phyloP scores from a whole-genome alignment of 1,284 basidiomycete genomes.

The Ganoderma lucidum region DNA sequence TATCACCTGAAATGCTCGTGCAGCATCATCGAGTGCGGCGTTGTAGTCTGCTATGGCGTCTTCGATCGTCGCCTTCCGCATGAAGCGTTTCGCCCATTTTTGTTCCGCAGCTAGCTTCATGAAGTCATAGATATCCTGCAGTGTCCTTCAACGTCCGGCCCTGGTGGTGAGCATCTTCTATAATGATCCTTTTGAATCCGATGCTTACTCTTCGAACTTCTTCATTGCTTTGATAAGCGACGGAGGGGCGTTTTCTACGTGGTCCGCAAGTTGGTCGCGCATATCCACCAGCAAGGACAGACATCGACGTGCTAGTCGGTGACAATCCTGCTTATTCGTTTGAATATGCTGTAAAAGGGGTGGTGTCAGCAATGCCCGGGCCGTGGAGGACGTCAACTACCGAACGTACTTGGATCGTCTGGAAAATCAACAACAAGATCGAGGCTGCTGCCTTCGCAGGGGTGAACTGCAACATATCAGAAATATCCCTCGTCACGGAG shows the following conservation, averaged over 20 bases:
- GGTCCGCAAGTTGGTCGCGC: conserved; percentile 54
- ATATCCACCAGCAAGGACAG: conserved; percentile 54
- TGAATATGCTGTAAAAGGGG: conserved; percentile 33
- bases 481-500: conserved; percentile 34
- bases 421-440: conserved; percentile 52
- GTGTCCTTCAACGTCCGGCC: conserved; percentile 38
- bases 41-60: conserved; percentile 45
- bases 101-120: conserved; percentile 48
- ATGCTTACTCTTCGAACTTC: conserved; percentile 51
- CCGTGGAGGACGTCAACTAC: neutral
- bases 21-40: conserved; percentile 51
- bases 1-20: conserved; percentile 55
- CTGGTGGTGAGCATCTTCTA: neutral
- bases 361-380: neutral
- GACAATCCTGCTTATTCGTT: conserved; percentile 51
- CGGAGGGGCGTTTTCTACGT: conserved; percentile 53
- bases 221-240: conserved; percentile 51
- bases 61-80: conserved; percentile 51
- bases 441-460: conserved; percentile 52
- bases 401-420: conserved; percentile 53
- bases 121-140: conserved; percentile 49
- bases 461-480: conserved; percentile 48
- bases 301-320: conserved; percentile 52
- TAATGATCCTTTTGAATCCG: neutral
- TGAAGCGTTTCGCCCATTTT: conserved; percentile 51